These are phyloP conservation scores for Pseudohalonectria lignicola DNA, from an alignment of 2,329 filamentous ascomycete genomes.

Conservation along the genomic window DNA sequence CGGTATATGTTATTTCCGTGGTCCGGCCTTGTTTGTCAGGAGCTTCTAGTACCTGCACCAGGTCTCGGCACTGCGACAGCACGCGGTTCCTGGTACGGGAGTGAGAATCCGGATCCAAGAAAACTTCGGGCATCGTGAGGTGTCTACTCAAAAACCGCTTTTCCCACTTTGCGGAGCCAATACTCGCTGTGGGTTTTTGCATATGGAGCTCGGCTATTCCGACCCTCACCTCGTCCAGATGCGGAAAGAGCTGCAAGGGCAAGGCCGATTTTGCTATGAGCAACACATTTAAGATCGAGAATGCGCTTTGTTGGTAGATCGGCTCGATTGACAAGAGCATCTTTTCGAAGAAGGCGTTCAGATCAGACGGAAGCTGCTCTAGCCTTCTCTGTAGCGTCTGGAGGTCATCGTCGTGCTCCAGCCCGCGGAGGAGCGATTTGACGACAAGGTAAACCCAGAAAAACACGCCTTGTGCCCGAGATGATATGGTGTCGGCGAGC, in stretches of 20 bases:
- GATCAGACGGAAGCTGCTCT: slow-evolving; percentile 5
- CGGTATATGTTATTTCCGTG: no score
- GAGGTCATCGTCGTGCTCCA: slow-evolving; percentile 4
- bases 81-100: no score
- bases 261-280: not conserved
- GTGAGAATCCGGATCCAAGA: no score
- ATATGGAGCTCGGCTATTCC: no score
- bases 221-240: no score
- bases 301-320: not conserved
- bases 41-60: no score
- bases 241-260: not conserved
- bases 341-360: slow-evolving; percentile 2
- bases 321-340: not conserved
- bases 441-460: slow-evolving; percentile 7
- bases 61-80: not conserved
- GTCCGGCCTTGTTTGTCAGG: no score
- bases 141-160: no score
- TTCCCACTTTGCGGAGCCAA: no score
- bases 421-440: slow-evolving; percentile 5
- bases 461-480: slow-evolving; percentile 9
- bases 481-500: slow-evolving; percentile 5
- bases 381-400: slow-evolving; percentile 5
- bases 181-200: no score
- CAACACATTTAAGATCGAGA: not conserved
- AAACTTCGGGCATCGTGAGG: no score